Base-by-base conservation (phyloP, 2,329 filamentous ascomycete species). In the Fonsecaea erecta region DNA sequence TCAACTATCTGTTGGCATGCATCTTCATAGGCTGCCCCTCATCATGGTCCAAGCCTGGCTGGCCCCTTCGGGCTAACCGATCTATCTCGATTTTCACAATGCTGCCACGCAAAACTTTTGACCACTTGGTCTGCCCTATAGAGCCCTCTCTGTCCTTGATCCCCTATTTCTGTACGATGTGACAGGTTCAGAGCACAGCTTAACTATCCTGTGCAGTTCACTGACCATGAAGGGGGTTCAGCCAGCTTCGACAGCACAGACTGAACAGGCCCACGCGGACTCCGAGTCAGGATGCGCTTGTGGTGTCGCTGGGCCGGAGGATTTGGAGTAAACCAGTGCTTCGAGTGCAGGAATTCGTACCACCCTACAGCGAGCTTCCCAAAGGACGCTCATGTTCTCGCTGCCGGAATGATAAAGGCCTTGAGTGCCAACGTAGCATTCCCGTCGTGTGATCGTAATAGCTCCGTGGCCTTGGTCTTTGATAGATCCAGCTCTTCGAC, bases 401-500 rank as follows among this genome's bases (percentile, higher is more conserved):
- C 63, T n/a, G 64, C 48, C 9, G 77, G 74, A 0, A 74, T 55
- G 54, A 81, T 74, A 65, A 79, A 82, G 4, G 79, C 78, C 61
- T 71, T 76, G 64, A 82, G 75, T 1, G 80, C 79, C 69, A 73
- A 74, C 11, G 68, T 75, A 2, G 72, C 74, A 75, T 82, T 76
- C 1, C 80, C 80, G n/a, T 82, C 80, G 70, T 81, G 73, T n/a
- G 75, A 71, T 63, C 75, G 79, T 52, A 83, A 71, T 32, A 83
- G 70, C 59, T 83, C 81, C 12, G 79, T 82, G 12, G 81, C 81
- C 67, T 81, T 82, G 30, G 62, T 68, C 69, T 81, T 82, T 21
- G 69, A 78, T 69, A 83, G 67, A 66, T 83, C 81, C 48, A 83
- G 71, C 66, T 82, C 76, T 11, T 81, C 77, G 16, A 78, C 76